phyloP scores from a whole-genome alignment of 305 asterid species.

The Lippia alba region DNA sequence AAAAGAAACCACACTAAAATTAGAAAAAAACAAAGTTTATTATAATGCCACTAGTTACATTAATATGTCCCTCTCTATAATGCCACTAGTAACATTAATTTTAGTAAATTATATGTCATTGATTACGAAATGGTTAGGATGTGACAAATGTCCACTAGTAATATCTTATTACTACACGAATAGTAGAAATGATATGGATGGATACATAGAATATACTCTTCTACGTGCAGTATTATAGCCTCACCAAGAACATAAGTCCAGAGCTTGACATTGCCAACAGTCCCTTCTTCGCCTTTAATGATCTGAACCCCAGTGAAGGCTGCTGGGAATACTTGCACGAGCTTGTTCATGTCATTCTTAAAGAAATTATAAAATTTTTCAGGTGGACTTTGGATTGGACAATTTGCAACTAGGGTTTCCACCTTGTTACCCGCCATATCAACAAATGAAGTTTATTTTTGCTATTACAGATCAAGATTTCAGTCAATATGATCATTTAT shows the following conservation, averaged over 20 bases:
- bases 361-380: conserved; percentile 41
- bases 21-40: no score
- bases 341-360: conserved; percentile 23
- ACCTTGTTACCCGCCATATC: conserved; percentile 27
- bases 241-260: conserved; percentile 42
- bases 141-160: no score
- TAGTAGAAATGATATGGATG: no score
- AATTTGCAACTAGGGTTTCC: conserved; percentile 22
- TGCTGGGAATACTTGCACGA: conserved; percentile 36
- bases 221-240: background rate
- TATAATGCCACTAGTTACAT: no score
- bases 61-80: no score
- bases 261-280: conserved; percentile 34
- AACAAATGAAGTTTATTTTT: background rate
- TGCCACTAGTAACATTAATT: no score
- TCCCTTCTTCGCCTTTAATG: conserved; percentile 42
- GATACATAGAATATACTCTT: no score
- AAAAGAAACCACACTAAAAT: no score
- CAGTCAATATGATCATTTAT: background rate
- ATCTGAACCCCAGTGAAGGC: conserved; percentile 27
- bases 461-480: background rate
- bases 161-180: no score
- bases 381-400: conserved; percentile 29
- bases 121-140: no score
- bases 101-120: no score